Evolutionary conservation across 257 asterid species (phyloP).

Genomic region (Voacanga thouarsii): DNA sequence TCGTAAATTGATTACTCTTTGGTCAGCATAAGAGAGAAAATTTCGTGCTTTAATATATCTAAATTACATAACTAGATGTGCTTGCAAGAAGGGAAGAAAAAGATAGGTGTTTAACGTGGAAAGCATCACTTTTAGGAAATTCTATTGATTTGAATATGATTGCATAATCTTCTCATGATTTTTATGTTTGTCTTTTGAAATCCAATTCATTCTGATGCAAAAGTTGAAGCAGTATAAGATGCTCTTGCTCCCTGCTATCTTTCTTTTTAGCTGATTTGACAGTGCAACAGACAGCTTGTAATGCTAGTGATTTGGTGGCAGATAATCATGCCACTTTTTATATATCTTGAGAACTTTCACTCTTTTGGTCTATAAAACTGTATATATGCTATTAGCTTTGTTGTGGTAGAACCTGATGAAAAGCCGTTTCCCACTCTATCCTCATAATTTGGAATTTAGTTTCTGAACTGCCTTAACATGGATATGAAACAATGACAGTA

Average conservation of each 20-base stretch:
- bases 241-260: background rate
- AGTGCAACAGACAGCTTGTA: background rate
- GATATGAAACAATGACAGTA: background rate
- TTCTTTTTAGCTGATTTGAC: background rate
- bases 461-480: background rate
- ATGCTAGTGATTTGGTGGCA: too few relatives aligned
- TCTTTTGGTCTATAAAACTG: background rate
- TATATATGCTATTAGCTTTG: background rate
- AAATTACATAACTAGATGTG: background rate
- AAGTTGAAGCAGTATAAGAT: background rate
- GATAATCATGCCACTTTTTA: background rate
- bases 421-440: background rate
- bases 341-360: background rate
- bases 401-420: background rate
- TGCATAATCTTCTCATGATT: background rate
- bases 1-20: background rate
- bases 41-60: background rate
- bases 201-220: background rate
- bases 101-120: background rate
- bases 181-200: background rate
- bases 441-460: background rate
- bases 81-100: background rate
- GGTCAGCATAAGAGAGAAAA: background rate
- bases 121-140: background rate
- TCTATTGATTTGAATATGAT: background rate